These are phyloP conservation scores for Flaveria sonorensis DNA, from an alignment of 129 eudicot genomes.

Conservation along the genomic window DNA sequence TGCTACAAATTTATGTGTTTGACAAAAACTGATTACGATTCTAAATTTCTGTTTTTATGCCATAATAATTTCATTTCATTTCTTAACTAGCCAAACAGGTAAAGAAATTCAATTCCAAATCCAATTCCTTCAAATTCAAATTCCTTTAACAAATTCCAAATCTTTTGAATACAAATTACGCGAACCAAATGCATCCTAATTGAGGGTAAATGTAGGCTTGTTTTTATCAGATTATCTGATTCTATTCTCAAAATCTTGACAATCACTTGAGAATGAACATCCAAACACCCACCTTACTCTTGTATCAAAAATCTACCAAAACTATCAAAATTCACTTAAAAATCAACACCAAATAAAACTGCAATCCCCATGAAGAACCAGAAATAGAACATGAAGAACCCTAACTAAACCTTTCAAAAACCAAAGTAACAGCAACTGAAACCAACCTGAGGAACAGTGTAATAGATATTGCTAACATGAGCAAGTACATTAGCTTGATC, in stretches of 20 bases:
- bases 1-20: neutral
- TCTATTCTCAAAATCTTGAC: too few relatives aligned
- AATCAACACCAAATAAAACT: too few relatives aligned
- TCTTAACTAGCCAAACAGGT: neutral
- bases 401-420: neutral
- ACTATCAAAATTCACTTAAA: too few relatives aligned
- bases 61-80: neutral
- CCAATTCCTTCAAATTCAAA: too few relatives aligned
- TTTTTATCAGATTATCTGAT: too few relatives aligned
- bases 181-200: too few relatives aligned
- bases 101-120: neutral
- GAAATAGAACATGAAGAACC: neutral
- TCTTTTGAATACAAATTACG: too few relatives aligned
- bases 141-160: too few relatives aligned
- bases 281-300: too few relatives aligned
- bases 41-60: neutral
- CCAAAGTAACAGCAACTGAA: neutral
- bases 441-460: slow-evolving; percentile 71
- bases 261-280: too few relatives aligned
- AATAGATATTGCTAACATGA: slow-evolving; percentile 70
- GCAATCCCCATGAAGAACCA: neutral
- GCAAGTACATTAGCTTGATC: slow-evolving; percentile 56
- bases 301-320: too few relatives aligned
- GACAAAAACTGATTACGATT: neutral
- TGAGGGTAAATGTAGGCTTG: too few relatives aligned